phyloP scores from a whole-genome alignment of 2,329 filamentous ascomycete species.

The Phyllosticta capitalensis region DNA sequence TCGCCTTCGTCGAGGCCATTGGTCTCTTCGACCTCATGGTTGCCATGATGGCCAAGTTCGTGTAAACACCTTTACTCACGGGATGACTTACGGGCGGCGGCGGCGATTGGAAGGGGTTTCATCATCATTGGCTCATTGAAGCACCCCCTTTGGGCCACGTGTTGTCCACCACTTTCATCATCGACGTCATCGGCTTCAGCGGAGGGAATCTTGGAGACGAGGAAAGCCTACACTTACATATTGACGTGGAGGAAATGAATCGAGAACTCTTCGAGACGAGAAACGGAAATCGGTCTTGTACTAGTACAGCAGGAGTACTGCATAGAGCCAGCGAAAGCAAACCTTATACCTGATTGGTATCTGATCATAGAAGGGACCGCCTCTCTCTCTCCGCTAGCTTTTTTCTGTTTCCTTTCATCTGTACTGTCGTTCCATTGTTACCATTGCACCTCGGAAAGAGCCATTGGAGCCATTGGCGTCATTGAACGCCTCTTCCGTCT shows the following conservation, averaged over 20 bases:
- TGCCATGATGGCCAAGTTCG: slow-evolving; percentile 13
- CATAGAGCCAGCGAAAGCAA: slow-evolving; percentile 10
- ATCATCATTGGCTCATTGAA: slow-evolving; percentile 4
- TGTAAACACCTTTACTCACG: slow-evolving; percentile 9
- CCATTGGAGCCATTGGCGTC: background rate
- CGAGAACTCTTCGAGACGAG: slow-evolving; percentile 7
- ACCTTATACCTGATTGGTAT: slow-evolving; percentile 8
- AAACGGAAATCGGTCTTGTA: slow-evolving; percentile 10
- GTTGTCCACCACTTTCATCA: background rate
- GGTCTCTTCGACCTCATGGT: slow-evolving; percentile 51
- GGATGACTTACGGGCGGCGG: slow-evolving; percentile 2
- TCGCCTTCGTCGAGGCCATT: slow-evolving; percentile 89
- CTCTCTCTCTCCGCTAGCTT: background rate
- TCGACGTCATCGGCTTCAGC: background rate
- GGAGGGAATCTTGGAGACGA: background rate
- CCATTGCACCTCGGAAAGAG: slow-evolving; percentile 2
- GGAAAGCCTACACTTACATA: slow-evolving; percentile 5
- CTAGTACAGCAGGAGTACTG: slow-evolving; percentile 6
- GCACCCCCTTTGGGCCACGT: slow-evolving; percentile 5
- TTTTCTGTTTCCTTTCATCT: slow-evolving; percentile 4
- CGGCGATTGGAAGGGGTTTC: background rate
- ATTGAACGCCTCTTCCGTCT: background rate
- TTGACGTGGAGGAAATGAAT: slow-evolving; percentile 10
- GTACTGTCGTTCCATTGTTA: slow-evolving; percentile 7
- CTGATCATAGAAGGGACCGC: slow-evolving; percentile 10